phyloP scores from a whole-genome alignment of 1,284 basidiomycete species.

The Phaffia rhodozyma region DNA sequence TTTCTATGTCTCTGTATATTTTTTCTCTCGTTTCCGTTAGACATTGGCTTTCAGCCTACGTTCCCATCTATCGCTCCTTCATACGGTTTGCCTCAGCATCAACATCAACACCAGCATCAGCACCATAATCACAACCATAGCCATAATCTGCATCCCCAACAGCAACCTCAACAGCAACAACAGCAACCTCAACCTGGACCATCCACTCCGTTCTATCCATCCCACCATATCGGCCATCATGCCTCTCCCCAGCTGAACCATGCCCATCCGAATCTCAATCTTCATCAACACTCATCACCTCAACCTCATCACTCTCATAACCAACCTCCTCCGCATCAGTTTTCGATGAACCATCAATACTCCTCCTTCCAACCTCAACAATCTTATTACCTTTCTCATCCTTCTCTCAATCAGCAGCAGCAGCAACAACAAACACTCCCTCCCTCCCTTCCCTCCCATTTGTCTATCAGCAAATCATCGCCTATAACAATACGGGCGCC shows the following conservation, averaged over 20 bases:
- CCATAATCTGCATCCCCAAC: neutral
- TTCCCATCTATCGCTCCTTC: neutral
- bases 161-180: neutral
- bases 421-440: too few species aligned
- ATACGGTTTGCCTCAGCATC: neutral
- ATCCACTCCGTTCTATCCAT: neutral
- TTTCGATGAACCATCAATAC: too few species aligned
- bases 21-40: neutral
- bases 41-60: neutral
- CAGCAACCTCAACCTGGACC: neutral
- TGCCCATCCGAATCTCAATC: neutral
- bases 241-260: neutral
- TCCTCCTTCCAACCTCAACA: too few species aligned
- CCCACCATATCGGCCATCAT: neutral
- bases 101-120: neutral
- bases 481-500: too few species aligned
- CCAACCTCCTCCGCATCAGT: too few species aligned
- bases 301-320: neutral
- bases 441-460: too few species aligned
- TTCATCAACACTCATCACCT: constrained; percentile 1
- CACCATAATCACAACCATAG: neutral
- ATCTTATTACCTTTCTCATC: too few species aligned
- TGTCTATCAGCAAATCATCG: too few species aligned
- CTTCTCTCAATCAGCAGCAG: too few species aligned
- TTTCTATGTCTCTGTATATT: neutral